Conservation (phyloP, 257 asterid species). For the Primulina eburnea region DNA sequence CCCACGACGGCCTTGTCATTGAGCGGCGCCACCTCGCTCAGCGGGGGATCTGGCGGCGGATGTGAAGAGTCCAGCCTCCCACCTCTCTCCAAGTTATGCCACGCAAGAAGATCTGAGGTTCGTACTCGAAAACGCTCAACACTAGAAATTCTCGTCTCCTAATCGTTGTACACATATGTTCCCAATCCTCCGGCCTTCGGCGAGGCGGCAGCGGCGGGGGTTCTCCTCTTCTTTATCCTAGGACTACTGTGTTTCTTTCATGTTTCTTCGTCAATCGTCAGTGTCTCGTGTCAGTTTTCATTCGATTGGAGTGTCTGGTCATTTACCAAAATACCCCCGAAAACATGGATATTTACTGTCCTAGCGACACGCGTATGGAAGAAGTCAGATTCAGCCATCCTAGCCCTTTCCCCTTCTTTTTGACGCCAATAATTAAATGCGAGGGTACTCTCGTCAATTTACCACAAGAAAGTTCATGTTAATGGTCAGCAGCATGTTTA, state of each 20-base stretch:
- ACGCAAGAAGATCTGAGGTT: constrained; percentile 73
- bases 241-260: constrained; percentile 11
- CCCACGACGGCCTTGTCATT: constrained; percentile 77
- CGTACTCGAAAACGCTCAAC: constrained; percentile 14
- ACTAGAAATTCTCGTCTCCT: neutral
- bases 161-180: neutral
- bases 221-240: constrained; percentile 8
- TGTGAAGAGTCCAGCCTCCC: constrained; percentile 49
- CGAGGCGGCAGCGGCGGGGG: constrained; percentile 23
- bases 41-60: constrained; percentile 41
- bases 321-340: constrained; percentile 50
- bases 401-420: constrained; percentile 22
- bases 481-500: too few relatives aligned
- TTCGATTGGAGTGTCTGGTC: neutral
- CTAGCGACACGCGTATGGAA: constrained; percentile 34
- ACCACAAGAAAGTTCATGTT: neutral
- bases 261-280: constrained; percentile 27
- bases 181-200: constrained; percentile 17
- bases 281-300: constrained; percentile 39
- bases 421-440: neutral
- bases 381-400: constrained; percentile 37
- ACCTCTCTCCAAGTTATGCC: constrained; percentile 22
- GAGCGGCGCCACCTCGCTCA: constrained; percentile 62
- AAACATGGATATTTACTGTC: constrained; percentile 37
- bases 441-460: neutral